These are phyloP conservation scores for Vaccinium darrowii DNA, from an alignment of 148 eudicot genomes.

Conservation along the genomic window DNA sequence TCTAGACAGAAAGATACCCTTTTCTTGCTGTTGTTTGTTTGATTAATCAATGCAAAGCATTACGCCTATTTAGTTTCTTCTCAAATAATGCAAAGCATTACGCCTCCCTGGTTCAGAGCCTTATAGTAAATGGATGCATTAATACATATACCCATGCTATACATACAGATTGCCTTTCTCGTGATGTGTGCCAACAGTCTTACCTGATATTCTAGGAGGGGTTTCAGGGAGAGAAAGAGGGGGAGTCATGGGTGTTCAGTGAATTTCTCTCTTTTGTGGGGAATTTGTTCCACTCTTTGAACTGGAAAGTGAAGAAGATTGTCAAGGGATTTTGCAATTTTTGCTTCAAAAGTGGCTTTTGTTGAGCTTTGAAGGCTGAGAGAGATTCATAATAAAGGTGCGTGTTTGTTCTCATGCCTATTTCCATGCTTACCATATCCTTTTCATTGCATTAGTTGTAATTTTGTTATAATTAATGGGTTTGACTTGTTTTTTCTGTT, in stretches of 20 bases:
- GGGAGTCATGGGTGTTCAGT: not conserved
- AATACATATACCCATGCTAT: not conserved
- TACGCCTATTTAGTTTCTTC: constrained; percentile 30
- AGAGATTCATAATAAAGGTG: constrained; percentile 33
- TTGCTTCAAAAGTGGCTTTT: constrained; percentile 18
- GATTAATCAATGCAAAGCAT: not conserved
- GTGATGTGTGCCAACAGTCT: constrained; percentile 24
- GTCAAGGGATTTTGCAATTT: constrained; percentile 20
- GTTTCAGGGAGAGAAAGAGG: constrained; percentile 11
- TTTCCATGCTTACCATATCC: constrained; percentile 14
- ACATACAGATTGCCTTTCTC: not conserved
- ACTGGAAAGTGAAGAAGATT: constrained; percentile 26
- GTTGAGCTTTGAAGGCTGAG: constrained; percentile 25
- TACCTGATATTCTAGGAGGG: constrained; percentile 29
- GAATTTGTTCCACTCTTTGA: constrained; percentile 9
- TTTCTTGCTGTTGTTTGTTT: not conserved
- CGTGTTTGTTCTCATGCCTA: constrained; percentile 9
- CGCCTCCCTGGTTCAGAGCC: not conserved
- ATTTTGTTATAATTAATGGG: not conserved
- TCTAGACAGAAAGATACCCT: not conserved
- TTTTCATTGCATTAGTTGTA: constrained; percentile 16
- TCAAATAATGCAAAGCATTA: constrained; percentile 11
- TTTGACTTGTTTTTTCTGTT: constrained; percentile 21
- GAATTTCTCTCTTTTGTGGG: not conserved
- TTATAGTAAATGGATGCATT: not conserved